These are phyloP conservation scores for Chaetomiaceae sp. DNA, from an alignment of 2,329 filamentous ascomycete genomes.

Conservation along the genomic window DNA sequence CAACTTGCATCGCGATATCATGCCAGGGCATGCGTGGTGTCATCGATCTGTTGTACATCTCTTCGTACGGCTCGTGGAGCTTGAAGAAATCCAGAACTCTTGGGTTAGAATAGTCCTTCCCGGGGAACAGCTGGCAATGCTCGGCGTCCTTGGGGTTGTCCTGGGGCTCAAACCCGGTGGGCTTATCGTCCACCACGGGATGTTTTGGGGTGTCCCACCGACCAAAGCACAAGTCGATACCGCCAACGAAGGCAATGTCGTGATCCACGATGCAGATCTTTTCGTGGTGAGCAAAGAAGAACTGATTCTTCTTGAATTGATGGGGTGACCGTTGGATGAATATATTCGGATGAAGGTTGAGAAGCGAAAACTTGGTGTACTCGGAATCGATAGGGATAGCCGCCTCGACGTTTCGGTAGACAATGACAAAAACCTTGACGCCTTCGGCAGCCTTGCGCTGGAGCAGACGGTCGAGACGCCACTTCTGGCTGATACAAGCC, in stretches of 20 bases:
- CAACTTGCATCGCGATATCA: constrained; percentile 95
- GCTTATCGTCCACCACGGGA: constrained; percentile 83
- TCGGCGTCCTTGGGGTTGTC: constrained; percentile 77
- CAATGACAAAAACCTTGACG: constrained; percentile 95
- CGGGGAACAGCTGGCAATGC: constrained; percentile 92
- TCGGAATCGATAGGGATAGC: constrained; percentile 97
- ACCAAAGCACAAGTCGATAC: constrained; percentile 94
- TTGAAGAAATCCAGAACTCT: constrained; percentile 92
- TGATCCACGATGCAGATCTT: constrained; percentile 98
- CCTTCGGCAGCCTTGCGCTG: constrained; percentile 91
- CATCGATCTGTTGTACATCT: constrained; percentile 93
- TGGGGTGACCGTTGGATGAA: constrained; percentile 96
- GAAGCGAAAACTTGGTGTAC: constrained; percentile 92
- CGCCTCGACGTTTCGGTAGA: constrained; percentile 96
- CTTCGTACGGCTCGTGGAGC: constrained; percentile 90
- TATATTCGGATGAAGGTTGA: constrained; percentile 93
- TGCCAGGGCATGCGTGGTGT: constrained; percentile 98
- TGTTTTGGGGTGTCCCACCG: constrained; percentile 97
- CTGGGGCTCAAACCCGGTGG: constrained; percentile 83
- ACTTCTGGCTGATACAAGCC: constrained; percentile 94
- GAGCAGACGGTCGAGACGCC: constrained; percentile 89
- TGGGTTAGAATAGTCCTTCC: constrained; percentile 97
- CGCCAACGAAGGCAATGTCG: constrained; percentile 90
- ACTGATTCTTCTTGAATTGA: constrained; percentile 97
- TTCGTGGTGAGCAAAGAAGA: constrained; percentile 98